These are phyloP conservation scores for Gymnopilus dilepis DNA, from an alignment of 768 basidiomycete genomes.

Conservation along the genomic window DNA sequence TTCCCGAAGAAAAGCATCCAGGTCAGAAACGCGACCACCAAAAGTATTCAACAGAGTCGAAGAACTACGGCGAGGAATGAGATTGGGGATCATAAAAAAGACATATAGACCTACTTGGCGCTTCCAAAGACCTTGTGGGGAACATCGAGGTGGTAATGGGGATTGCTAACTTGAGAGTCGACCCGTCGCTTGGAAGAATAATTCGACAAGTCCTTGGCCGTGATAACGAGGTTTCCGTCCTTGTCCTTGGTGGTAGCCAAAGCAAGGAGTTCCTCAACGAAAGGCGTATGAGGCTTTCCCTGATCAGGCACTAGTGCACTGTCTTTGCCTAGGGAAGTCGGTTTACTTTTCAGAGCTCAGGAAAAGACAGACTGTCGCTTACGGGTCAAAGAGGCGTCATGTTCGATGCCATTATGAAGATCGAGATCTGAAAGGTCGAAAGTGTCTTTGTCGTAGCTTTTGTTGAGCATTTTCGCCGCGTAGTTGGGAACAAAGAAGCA, in stretches of 20 bases:
- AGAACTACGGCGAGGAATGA: constrained; percentile 43
- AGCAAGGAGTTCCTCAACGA: constrained; percentile 60
- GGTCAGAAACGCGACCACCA: constrained; percentile 63
- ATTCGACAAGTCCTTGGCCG: constrained; percentile 60
- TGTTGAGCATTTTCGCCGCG: constrained; percentile 61
- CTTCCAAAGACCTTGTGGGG: constrained; percentile 68
- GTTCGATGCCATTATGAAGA: constrained; percentile 78
- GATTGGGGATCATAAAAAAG: not conserved
- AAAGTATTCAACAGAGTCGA: constrained; percentile 69
- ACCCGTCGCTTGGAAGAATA: constrained; percentile 65
- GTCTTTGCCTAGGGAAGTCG: constrained; percentile 55
- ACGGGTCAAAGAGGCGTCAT: constrained; percentile 69
- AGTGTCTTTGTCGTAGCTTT: constrained; percentile 59
- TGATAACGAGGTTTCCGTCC: constrained; percentile 53
- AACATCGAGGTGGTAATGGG: constrained; percentile 53
- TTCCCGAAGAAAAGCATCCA: constrained; percentile 62
- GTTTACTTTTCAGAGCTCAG: not conserved
- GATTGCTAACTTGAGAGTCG: constrained; percentile 57
- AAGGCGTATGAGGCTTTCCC: constrained; percentile 49
- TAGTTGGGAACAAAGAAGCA: constrained; percentile 68
- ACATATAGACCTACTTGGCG: constrained; percentile 56
- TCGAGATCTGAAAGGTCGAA: constrained; percentile 72
- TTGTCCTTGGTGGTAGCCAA: constrained; percentile 63
- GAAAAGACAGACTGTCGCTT: constrained; percentile 27
- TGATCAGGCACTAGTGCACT: constrained; percentile 53